phyloP scores from a whole-genome alignment of 1,284 basidiomycete genomes.

The Apiotrichum veenhuisii region DNA sequence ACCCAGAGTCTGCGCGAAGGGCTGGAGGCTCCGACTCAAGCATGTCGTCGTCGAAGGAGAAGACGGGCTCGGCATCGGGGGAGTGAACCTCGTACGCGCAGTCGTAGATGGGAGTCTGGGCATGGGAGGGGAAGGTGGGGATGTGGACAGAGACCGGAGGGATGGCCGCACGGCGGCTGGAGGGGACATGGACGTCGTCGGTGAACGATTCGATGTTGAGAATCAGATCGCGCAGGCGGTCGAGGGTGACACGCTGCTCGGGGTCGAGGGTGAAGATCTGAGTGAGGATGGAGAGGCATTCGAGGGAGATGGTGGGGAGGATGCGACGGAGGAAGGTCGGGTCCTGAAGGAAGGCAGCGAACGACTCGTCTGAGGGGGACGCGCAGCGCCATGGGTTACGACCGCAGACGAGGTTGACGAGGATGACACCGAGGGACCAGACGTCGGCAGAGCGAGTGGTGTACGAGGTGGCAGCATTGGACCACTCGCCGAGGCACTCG shows the following conservation, averaged over 20 bases:
- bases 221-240: constrained; percentile 62
- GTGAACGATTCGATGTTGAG: constrained; percentile 63
- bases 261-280: constrained; percentile 60
- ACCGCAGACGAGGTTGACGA: constrained; percentile 85
- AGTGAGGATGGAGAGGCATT: constrained; percentile 55
- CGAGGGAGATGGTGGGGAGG: constrained; percentile 62
- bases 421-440: constrained; percentile 87
- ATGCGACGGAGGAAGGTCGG: constrained; percentile 63
- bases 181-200: constrained; percentile 58
- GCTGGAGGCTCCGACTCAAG: constrained; percentile 31
- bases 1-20: constrained; percentile 39
- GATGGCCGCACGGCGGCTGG: constrained; percentile 42
- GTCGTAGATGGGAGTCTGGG: not conserved
- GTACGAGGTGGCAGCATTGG: constrained; percentile 54
- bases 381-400: constrained; percentile 85
- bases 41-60: constrained; percentile 31
- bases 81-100: constrained; percentile 20
- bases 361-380: constrained; percentile 65
- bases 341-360: constrained; percentile 63
- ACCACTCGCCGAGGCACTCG: constrained; percentile 84
- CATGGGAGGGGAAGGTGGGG: constrained; percentile 31
- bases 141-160: constrained; percentile 4
- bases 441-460: constrained; percentile 74
- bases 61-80: constrained; percentile 29
- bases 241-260: constrained; percentile 58